Base-by-base conservation (phyloP, 192 early-diverging fungal genomes). In the Umbelopsis vinacea region DNA sequence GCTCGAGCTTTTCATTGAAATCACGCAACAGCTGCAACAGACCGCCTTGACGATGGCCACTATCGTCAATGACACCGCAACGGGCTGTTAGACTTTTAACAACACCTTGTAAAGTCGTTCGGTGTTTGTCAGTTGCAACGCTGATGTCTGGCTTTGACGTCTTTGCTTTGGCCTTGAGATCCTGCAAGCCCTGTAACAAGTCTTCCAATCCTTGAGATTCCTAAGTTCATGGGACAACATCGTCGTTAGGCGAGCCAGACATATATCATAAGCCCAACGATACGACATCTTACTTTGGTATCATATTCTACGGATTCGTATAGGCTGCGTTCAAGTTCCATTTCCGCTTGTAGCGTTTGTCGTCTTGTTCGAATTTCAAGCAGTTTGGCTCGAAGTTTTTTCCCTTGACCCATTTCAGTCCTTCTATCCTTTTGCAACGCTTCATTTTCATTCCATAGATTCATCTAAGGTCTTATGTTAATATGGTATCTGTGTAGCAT, bases 401-500 rank as follows among this genome's bases (percentile, higher is more conserved):
- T 63, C 17, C 57, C 57, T 63, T 63, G 23, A 29, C 33, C 17
- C 5, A 63, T 12, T 37, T 63, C 57, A 38, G 33, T 19, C 33
- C 57, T 63, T 37, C 57, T 33, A 14, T 63, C 57, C 26, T 63
- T 63, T 15, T 37, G 57, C 26, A 63, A 33, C 11, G 19, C 15
- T 37, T 63, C 57, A 63, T 63, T 63, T 19, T 63, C 57, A n/a
- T 14, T 63, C 57, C 57, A 63, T 26, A 63, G 26, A 35, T 63
- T 63, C 57, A 63, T 63, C 57, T 63, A 63, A 35, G 3, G 15
- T 17, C 7, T 0, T 14, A 29, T 29, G n/a, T 14, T 37, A 19
- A 7, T 43, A 38, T 19, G 17, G 15, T 37, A 4, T 19, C 1
- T 17, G 5, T 35, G 29, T 11, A 38, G 14, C 35, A 12, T 15